Evolutionary conservation across 2,329 filamentous ascomycete genomes (phyloP).

Genomic region (Uncinocarpus reesii): DNA sequence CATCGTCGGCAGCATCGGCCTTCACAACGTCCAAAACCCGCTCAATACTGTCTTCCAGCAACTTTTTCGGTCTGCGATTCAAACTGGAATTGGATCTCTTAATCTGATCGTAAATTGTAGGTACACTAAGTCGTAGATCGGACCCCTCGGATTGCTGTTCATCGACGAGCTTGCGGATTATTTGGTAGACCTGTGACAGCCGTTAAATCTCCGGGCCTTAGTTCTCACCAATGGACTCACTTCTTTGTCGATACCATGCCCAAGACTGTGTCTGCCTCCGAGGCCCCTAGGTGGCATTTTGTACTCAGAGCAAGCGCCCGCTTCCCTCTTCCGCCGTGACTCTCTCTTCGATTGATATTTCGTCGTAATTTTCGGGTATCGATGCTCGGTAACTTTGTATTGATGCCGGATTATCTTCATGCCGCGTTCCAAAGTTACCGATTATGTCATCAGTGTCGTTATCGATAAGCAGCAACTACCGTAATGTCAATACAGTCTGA

Average conservation of each 20-base stretch:
- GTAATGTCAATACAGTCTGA: constrained; percentile 1
- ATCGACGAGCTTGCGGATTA: constrained; percentile 66
- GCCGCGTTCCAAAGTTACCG: background rate
- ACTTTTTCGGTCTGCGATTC: constrained; percentile 68
- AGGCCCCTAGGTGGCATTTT: constrained; percentile 33
- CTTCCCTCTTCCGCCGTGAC: background rate
- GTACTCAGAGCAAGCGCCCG: background rate
- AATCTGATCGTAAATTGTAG: constrained; percentile 64
- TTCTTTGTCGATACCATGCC: constrained; percentile 54
- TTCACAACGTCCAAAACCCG: constrained; percentile 65
- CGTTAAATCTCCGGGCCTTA: background rate
- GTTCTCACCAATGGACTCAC: constrained; percentile 24
- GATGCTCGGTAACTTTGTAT: background rate
- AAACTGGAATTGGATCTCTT: constrained; percentile 79
- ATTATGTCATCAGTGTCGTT: constrained; percentile 8
- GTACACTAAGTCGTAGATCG: constrained; percentile 45
- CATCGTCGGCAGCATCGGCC: constrained; percentile 49
- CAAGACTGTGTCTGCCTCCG: constrained; percentile 40
- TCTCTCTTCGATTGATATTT: background rate
- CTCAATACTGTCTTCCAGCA: constrained; percentile 76
- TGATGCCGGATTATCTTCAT: constrained; percentile 5
- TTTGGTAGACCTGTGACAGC: constrained; percentile 54
- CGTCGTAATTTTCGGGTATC: constrained; percentile 1
- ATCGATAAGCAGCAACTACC: constrained; percentile 13
- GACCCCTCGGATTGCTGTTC: constrained; percentile 46